Percentiles rank a stretch among this genome's conserved stretches.
Conservation (phyloP, 305 asterid genomes). For the Fraxinus ornus region DNA sequence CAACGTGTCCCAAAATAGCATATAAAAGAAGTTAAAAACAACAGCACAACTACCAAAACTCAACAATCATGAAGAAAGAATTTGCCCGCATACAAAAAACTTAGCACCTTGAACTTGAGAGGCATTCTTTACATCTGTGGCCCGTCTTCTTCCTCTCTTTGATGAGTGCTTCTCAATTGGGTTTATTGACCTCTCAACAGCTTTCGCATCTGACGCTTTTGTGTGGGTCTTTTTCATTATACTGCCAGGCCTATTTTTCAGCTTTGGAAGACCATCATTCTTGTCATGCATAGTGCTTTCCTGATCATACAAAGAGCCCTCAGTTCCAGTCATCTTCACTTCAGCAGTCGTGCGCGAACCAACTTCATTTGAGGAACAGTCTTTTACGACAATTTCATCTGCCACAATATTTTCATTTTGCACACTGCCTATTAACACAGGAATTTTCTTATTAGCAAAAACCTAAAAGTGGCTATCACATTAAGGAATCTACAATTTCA, state of each 20-base stretch:
- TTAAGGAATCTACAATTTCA: not conserved
- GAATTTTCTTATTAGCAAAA: constrained; percentile 3
- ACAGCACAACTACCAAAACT: constrained; percentile 3
- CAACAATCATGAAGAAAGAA: not conserved
- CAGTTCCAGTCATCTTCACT: constrained; percentile 26
- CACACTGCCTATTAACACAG: constrained; percentile 31
- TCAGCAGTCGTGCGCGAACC: constrained; percentile 18
- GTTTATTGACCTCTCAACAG: constrained; percentile 30
- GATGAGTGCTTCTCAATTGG: constrained; percentile 33
- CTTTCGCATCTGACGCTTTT: constrained; percentile 31
- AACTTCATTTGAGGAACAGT: constrained; percentile 26
- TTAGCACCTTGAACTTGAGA: constrained; percentile 43
- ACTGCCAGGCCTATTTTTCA: constrained; percentile 29
- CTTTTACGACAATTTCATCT: constrained; percentile 27
- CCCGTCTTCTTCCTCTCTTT: constrained; percentile 45
- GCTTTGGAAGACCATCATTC: constrained; percentile 27
- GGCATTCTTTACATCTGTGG: constrained; percentile 21
- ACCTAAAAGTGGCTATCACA: not conserved
- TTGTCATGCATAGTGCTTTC: constrained; percentile 22
- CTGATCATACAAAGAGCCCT: constrained; percentile 25
- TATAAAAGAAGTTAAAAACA: not conserved
- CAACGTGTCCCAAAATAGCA: not conserved
- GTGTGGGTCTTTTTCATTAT: constrained; percentile 19
- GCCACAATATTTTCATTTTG: constrained; percentile 21
- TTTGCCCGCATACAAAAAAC: not conserved